phyloP scores from a whole-genome alignment of 257 asterid species.

The Parsonsia alboflavescens region DNA sequence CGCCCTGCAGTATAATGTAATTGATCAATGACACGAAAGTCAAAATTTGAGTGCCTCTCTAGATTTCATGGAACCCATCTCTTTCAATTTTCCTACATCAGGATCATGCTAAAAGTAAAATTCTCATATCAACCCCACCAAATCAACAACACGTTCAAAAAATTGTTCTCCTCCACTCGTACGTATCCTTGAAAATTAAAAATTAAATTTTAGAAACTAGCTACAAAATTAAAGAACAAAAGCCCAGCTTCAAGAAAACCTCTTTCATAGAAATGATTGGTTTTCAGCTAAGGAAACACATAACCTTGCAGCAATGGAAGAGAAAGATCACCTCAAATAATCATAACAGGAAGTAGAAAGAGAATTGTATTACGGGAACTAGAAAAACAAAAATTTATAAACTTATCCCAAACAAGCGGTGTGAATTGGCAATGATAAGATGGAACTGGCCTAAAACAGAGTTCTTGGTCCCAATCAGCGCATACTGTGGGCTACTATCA shows the following conservation, averaged over 20 bases:
- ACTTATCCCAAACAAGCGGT: neutral
- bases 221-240: neutral
- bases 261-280: neutral
- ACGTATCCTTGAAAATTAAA: neutral
- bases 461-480: neutral
- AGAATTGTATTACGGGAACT: neutral
- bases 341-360: neutral
- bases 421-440: neutral
- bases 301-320: neutral
- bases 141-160: neutral
- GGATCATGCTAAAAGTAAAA: neutral
- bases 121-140: neutral
- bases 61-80: no score
- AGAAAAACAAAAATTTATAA: neutral
- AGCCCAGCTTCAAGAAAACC: neutral
- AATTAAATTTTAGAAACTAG: neutral
- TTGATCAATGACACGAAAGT: neutral
- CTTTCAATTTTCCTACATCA: neutral
- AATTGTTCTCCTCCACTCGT: neutral
- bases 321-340: neutral
- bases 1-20: slow-evolving; percentile 25
- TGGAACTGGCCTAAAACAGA: neutral
- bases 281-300: neutral
- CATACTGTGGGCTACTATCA: no score
- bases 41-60: neutral